Conservation (phyloP, 495 filamentous ascomycete genomes). For the Trichoderma reesei region DNA sequence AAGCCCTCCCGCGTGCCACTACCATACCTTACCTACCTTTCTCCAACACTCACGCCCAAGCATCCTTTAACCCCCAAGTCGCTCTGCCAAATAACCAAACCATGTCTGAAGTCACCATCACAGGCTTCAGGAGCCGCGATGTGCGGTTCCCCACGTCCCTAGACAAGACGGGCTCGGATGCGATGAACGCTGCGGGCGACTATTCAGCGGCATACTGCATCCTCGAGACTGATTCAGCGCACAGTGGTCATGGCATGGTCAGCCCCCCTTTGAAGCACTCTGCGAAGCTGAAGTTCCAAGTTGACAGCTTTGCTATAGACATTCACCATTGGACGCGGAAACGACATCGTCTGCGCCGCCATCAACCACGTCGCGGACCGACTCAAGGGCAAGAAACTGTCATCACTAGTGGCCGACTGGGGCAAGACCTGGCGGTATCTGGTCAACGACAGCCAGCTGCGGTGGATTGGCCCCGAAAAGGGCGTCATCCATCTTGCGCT, state of each 20-base stretch:
- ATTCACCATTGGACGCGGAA: slow-evolving; percentile 93
- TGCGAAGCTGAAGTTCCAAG: not conserved
- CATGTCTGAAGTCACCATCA: slow-evolving; percentile 66
- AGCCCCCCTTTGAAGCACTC: slow-evolving; percentile 4
- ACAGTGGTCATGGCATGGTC: slow-evolving; percentile 84
- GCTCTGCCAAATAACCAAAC: not conserved
- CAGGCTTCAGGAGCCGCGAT: slow-evolving; percentile 67
- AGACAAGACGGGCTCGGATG: slow-evolving; percentile 90
- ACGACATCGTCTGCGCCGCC: slow-evolving; percentile 83
- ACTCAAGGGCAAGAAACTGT: slow-evolving; percentile 61
- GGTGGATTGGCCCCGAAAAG: slow-evolving; percentile 95
- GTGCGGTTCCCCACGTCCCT: slow-evolving; percentile 92
- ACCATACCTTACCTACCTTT: not conserved
- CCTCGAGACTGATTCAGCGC: slow-evolving; percentile 64
- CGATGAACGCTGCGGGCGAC: slow-evolving; percentile 93
- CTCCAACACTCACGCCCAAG: not conserved
- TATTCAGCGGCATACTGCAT: slow-evolving; percentile 93
- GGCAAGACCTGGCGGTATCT: slow-evolving; percentile 85
- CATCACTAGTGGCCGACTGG: slow-evolving; percentile 69
- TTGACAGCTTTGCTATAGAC: slow-evolving; percentile 42
- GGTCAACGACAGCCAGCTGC: slow-evolving; percentile 78
- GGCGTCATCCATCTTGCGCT: slow-evolving; percentile 90
- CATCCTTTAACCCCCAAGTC: not conserved
- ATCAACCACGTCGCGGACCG: slow-evolving; percentile 69
- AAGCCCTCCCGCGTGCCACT: not conserved